Base-by-base conservation (phyloP, 345 rosid species). In the Rhodomyrtus tomentosa region DNA sequence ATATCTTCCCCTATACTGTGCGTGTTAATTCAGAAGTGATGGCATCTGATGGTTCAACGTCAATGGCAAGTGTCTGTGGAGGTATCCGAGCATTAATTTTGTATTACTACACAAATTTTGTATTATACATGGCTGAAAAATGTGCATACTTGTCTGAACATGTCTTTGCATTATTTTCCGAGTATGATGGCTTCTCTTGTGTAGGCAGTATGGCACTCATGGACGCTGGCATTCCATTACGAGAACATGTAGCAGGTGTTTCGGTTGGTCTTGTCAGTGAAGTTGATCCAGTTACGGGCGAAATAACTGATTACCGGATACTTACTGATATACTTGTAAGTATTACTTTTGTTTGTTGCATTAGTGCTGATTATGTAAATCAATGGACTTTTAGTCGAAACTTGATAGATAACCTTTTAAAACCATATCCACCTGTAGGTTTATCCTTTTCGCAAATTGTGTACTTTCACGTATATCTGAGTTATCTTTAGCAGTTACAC, bases 11-110 rank as follows among this genome's bases (percentile, higher is more conserved):
- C 7, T 97, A 92, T 88, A 90, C 98, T 48, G 92, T 97, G 52
- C 98, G 98, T 68, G 86, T 97, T 84, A 97, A 94, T 87, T 95
- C 99, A 29, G 98, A 97, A 90, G 98, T 97, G 76, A 95, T 95
- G 99, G 94, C 98, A 80, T 97, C 99, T 76, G 99, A 97, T 91
- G 99, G 99, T 85, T 97, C 99, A 82, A 97, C 98, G 59, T 95
- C 99, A 51, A 97, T 97, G 99, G 99, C 99, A 82, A 90, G 95
- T 45, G 98, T 97, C 55, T 97, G 98, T 86, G 99, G 98, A 93
- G 98, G 99, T 95, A 91, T 76, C 73, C 16, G 76, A 68, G 79
- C 45, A 68, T 68, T 68, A 18, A 20, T 68, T 32, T 18, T 68
- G 45, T 68, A 36, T 45, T 58, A 58, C 68, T 58, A 5, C 18